A percentile compares a stretch with the other conserved stretches of the same genome.
Conservation (phyloP, 257 asterid species). For the Solanum acaule region DNA sequence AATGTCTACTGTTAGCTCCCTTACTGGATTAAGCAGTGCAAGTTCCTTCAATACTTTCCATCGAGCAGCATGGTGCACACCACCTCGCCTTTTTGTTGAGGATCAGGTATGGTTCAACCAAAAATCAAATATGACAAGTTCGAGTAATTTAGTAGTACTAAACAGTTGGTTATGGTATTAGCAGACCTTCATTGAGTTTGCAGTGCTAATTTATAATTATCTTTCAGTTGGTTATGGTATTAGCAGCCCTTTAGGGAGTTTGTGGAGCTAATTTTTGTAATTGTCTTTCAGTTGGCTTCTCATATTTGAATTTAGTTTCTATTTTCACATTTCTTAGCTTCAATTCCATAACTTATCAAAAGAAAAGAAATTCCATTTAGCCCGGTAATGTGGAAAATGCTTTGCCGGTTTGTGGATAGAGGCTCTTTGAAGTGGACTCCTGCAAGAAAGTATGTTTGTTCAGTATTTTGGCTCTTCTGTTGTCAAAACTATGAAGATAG, state of each 20-base stretch:
- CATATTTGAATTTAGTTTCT: neutral
- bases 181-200: neutral
- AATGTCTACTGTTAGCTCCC: conserved; percentile 84
- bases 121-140: neutral
- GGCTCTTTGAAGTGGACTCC: neutral
- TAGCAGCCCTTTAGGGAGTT: neutral
- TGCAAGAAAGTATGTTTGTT: neutral
- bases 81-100: conserved; percentile 91
- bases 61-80: conserved; percentile 97
- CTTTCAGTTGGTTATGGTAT: neutral
- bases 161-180: neutral
- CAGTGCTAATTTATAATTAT: neutral
- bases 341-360: neutral
- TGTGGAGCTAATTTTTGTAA: neutral
- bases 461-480: neutral
- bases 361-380: neutral
- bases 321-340: neutral
- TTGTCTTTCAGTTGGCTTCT: neutral
- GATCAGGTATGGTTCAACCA: conserved; percentile 56
- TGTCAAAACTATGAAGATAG: neutral
- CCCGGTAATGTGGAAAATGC: neutral
- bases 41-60: conserved; percentile 86
- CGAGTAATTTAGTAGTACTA: neutral
- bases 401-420: neutral
- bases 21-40: conserved; percentile 86